These are phyloP conservation scores for Fraxinus baroniana DNA, from an alignment of 305 asterid genomes.

Conservation along the genomic window DNA sequence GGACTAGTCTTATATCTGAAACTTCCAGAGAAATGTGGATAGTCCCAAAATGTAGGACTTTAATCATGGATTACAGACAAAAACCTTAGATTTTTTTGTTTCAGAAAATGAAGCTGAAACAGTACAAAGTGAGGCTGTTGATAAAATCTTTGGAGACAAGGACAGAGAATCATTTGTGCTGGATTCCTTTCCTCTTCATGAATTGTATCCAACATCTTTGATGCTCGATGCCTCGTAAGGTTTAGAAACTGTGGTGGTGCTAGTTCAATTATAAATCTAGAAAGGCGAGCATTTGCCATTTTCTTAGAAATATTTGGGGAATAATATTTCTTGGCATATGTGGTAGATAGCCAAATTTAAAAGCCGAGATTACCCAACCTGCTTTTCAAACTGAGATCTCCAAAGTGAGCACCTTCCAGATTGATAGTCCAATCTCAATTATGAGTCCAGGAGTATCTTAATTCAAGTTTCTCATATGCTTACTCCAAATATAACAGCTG, in stretches of 20 bases:
- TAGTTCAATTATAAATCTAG: conserved; percentile 19
- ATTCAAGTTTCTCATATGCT: neutral
- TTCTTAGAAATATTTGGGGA: neutral
- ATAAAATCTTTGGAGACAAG: neutral
- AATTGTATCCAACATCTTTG: conserved; percentile 31
- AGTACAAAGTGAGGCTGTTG: neutral
- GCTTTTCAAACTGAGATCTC: neutral
- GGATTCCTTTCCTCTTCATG: conserved; percentile 24
- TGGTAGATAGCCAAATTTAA: neutral
- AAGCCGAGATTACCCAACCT: neutral
- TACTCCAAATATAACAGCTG: neutral
- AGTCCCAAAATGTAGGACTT: neutral
- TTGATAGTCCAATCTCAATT: neutral
- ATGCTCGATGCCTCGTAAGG: conserved; percentile 23
- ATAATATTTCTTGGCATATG: neutral
- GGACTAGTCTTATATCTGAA: neutral
- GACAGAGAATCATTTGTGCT: neutral
- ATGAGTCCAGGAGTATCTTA: neutral
- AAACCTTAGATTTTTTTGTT: neutral
- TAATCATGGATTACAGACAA: neutral
- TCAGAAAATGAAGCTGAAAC: conserved; percentile 14
- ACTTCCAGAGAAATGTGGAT: neutral
- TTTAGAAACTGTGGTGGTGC: conserved; percentile 28
- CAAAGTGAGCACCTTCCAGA: neutral
- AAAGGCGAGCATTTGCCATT: conserved; percentile 16